These are phyloP conservation scores for Leavenworthia alabamica DNA, from an alignment of 345 rosid species.

Conservation along the genomic window DNA sequence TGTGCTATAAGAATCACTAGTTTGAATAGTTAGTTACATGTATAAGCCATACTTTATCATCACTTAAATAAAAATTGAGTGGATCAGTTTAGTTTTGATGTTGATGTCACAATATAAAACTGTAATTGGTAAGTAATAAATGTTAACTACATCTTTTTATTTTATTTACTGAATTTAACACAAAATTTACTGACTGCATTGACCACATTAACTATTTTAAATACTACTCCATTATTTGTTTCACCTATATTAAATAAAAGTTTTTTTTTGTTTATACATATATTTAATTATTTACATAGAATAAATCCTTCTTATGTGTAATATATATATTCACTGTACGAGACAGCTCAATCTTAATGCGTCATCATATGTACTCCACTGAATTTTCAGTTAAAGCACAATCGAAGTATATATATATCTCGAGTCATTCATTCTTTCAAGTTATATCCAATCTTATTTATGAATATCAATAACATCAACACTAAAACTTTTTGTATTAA, in stretches of 20 bases:
- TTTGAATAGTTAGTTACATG: not conserved
- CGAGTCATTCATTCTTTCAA: slow-evolving; percentile 5
- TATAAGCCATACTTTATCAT: not conserved
- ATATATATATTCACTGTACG: too few species aligned
- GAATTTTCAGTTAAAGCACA: slow-evolving; percentile 17
- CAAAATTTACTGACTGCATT: not conserved
- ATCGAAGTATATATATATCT: not conserved
- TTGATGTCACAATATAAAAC: not conserved
- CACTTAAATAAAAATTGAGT: not conserved
- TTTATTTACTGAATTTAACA: not conserved
- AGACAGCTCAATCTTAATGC: not conserved
- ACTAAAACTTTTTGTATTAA: not conserved
- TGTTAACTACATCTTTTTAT: not conserved
- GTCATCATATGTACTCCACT: slow-evolving; percentile 8
- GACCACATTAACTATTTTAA: not conserved
- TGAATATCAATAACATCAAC: not conserved
- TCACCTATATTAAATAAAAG: not conserved
- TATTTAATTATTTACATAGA: not conserved
- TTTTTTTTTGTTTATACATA: not conserved
- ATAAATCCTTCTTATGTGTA: too few species aligned
- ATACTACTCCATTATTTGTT: not conserved
- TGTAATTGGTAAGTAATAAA: too few species aligned
- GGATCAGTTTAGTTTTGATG: not conserved
- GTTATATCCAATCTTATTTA: slow-evolving; percentile 1
- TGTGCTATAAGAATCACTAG: not conserved